Conservation (phyloP, 2,329 filamentous ascomycete genomes). For the Aspergillaceae sp. region DNA sequence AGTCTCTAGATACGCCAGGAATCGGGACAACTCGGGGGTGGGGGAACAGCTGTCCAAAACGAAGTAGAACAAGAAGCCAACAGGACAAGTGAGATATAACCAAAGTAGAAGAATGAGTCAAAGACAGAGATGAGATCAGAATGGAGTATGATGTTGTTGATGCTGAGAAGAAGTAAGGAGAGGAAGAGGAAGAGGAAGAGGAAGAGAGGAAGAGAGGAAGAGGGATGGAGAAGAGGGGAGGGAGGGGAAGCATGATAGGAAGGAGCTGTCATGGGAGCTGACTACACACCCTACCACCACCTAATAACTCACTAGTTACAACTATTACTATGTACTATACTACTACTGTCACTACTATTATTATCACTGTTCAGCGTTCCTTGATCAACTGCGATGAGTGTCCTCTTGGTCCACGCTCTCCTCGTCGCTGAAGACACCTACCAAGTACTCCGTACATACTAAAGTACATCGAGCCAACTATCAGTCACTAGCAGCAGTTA, state of each 20-base stretch:
- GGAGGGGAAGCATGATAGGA: conserved; percentile 16
- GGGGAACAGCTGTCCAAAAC: neutral
- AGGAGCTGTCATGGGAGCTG: conserved; percentile 2
- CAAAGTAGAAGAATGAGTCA: neutral
- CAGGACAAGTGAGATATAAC: neutral
- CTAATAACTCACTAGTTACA: no score
- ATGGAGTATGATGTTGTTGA: neutral
- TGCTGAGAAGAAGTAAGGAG: neutral
- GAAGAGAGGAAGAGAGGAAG: conserved; percentile 3
- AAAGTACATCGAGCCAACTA: neutral
- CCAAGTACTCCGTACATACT: neutral
- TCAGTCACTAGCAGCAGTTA: neutral
- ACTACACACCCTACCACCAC: no score
- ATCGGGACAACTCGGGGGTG: conserved; percentile 2
- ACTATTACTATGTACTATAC: no score
- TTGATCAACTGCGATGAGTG: no score
- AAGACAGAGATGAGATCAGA: neutral
- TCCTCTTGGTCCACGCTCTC: no score
- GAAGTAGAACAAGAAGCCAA: neutral
- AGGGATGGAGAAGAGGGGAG: conserved; percentile 10
- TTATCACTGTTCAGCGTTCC: no score
- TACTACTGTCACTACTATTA: no score
- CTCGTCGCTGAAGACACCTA: no score
- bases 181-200: conserved; percentile 2
- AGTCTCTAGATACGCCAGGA: conserved; percentile 3